Percentiles rank a stretch among this genome's conserved stretches.
Conservation (phyloP, 2,329 filamentous ascomycete species). For the Pseudocercospora vitis region DNA sequence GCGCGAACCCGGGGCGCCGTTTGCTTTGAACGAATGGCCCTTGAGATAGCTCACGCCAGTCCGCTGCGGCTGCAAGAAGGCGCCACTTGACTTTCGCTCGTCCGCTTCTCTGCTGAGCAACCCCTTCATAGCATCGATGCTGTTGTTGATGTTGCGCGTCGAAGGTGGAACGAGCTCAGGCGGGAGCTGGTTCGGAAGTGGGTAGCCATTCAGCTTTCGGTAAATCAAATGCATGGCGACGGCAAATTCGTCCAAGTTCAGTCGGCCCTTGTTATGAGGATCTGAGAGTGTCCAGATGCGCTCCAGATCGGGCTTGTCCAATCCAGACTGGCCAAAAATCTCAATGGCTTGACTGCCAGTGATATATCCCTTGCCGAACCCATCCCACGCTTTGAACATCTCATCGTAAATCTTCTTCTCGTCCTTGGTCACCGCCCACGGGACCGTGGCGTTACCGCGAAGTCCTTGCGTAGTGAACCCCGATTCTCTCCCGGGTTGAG, state of each 20-base stretch:
- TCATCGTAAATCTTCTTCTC: conserved; percentile 97
- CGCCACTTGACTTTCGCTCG: conserved; percentile 81
- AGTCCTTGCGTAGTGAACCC: conserved; percentile 85
- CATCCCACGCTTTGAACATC: conserved; percentile 95
- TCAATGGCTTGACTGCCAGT: conserved; percentile 91
- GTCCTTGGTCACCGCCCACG: conserved; percentile 98
- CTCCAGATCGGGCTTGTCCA: conserved; percentile 87
- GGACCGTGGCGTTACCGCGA: conserved; percentile 90
- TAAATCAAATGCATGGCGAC: conserved; percentile 99
- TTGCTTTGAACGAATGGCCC: conserved; percentile 77
- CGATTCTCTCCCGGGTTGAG: conserved; percentile 84
- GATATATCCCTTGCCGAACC: conserved; percentile 87
- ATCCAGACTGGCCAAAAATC: conserved; percentile 92
- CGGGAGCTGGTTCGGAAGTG: conserved; percentile 80
- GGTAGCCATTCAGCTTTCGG: conserved; percentile 92
- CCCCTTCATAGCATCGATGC: conserved; percentile 88
- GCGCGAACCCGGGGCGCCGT: conserved; percentile 61
- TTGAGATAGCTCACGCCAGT: conserved; percentile 99
- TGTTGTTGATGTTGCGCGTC: conserved; percentile 87
- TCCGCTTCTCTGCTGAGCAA: conserved; percentile 89
- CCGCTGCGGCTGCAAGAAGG: conserved; percentile 86
- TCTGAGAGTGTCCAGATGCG: conserved; percentile 93
- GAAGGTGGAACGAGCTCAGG: conserved; percentile 93
- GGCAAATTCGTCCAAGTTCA: conserved; percentile 96
- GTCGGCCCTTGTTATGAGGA: conserved; percentile 86